These are phyloP conservation scores for Pleurotus eryngii DNA, from an alignment of 768 basidiomycete species.

Conservation along the genomic window DNA sequence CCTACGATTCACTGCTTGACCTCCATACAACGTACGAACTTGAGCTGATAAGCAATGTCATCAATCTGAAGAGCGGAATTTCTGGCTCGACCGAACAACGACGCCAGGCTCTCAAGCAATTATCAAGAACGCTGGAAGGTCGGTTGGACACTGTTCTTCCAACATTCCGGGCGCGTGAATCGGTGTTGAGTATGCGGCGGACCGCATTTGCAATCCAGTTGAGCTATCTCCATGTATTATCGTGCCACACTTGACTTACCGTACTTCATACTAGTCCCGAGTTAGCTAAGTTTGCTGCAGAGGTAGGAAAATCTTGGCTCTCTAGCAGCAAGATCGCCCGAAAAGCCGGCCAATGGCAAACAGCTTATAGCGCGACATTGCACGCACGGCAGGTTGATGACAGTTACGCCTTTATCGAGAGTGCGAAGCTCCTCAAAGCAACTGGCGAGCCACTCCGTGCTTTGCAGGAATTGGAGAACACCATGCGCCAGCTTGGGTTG, in stretches of 20 bases:
- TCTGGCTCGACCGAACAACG: conserved; percentile 25
- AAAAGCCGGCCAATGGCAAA: conserved; percentile 94
- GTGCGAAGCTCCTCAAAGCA: conserved; percentile 79
- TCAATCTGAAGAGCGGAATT: conserved; percentile 31
- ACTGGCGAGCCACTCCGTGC: conserved; percentile 82
- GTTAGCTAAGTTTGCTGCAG: conserved; percentile 39
- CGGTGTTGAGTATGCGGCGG: conserved; percentile 84
- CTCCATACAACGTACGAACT: conserved; percentile 87
- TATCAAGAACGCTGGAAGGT: conserved; percentile 50
- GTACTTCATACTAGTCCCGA: conserved; percentile 18
- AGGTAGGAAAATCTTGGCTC: conserved; percentile 87
- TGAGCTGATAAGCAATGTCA: conserved; percentile 54
- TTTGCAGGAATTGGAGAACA: conserved; percentile 80
- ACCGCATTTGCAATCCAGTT: conserved; percentile 78
- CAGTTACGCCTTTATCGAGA: conserved; percentile 83
- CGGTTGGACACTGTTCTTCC: conserved; percentile 80
- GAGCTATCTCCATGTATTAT: conserved; percentile 16
- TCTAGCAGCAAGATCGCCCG: conserved; percentile 93
- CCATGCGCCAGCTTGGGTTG: conserved; percentile 53
- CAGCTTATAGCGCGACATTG: conserved; percentile 92
- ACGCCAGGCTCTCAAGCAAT: conserved; percentile 33
- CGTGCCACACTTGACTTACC: conserved; percentile 3
- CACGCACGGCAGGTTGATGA: conserved; percentile 78
- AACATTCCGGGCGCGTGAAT: conserved; percentile 84
- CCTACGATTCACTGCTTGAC: conserved; percentile 83